A percentile compares a stretch with the other conserved stretches of the same genome.
Evolutionary conservation across 352 stramenopile genomes (phyloP).

Genomic region (Phytophthora idaei): DNA sequence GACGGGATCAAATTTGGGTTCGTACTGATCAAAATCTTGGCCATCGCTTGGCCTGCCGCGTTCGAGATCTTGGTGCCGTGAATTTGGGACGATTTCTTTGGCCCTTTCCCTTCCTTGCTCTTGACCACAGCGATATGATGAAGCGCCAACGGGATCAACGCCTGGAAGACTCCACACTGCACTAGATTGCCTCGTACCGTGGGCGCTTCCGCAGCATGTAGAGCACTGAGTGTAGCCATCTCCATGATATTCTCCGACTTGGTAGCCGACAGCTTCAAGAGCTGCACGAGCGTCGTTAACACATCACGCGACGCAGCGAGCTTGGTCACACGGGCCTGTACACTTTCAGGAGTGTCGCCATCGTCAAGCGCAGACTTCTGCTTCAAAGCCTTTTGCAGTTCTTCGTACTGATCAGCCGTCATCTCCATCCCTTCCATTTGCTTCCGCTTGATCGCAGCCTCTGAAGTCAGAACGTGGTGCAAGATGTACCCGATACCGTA

Average conservation of each 20-base stretch:
- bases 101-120: constrained; percentile 21
- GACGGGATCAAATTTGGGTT: constrained; percentile 92
- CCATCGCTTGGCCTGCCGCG: constrained; percentile 91
- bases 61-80: constrained; percentile 88
- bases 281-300: constrained; percentile 75
- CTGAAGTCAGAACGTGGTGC: constrained; percentile 92
- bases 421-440: constrained; percentile 97
- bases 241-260: constrained; percentile 82
- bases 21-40: constrained; percentile 97
- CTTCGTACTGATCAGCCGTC: constrained; percentile 97
- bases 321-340: constrained; percentile 63
- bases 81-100: constrained; percentile 55
- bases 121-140: constrained; percentile 41
- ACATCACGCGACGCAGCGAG: constrained; percentile 58
- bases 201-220: constrained; percentile 70
- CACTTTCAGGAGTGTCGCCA: constrained; percentile 83
- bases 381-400: constrained; percentile 94
- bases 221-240: constrained; percentile 71
- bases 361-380: constrained; percentile 94
- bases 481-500: constrained; percentile 96
- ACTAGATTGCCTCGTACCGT: constrained; percentile 77
- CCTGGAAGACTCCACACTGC: constrained; percentile 80
- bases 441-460: constrained; percentile 94
- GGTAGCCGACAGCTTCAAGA: constrained; percentile 76
- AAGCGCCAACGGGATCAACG: constrained; percentile 70